phyloP scores from a whole-genome alignment of 768 basidiomycete species.

The Lentinula detonsa region DNA sequence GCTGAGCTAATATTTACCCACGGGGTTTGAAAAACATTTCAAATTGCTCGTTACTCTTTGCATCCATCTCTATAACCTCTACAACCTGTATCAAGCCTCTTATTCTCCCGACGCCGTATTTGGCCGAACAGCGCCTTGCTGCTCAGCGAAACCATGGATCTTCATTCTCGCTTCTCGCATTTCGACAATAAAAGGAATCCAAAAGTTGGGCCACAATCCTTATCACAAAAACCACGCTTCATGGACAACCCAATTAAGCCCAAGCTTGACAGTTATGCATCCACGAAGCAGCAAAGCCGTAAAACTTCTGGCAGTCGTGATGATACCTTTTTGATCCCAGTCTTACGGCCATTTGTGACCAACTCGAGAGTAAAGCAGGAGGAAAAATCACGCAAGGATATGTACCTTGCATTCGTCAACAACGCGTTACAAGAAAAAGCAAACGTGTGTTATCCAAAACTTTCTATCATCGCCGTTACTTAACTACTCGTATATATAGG shows the following conservation, averaged over 20 bases:
- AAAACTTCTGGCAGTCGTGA: conserved; percentile 10
- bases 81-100: not conserved
- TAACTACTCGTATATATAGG: conserved; percentile 36
- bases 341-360: conserved; percentile 62
- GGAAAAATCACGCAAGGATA: conserved; percentile 71
- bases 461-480: not conserved
- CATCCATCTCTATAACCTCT: not conserved
- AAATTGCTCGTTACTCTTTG: not conserved
- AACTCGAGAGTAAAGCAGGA: conserved; percentile 76
- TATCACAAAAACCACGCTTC: conserved; percentile 33
- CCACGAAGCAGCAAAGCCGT: not conserved
- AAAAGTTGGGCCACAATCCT: conserved; percentile 55
- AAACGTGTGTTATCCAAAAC: conserved; percentile 39
- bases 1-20: not conserved
- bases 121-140: not conserved
- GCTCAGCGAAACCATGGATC: conserved; percentile 47
- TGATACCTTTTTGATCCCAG: conserved; percentile 18
- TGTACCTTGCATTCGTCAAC: conserved; percentile 79
- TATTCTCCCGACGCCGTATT: not conserved
- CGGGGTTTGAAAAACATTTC: not conserved
- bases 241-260: conserved; percentile 35
- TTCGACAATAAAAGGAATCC: conserved; percentile 64
- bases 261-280: conserved; percentile 34
- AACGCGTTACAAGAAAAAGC: conserved; percentile 74
- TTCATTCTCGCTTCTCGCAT: conserved; percentile 68